A percentile compares a stretch with the other conserved stretches of the same genome.
These are phyloP conservation scores for Trichoderma pleuroti DNA, from an alignment of 2,329 filamentous ascomycete genomes.

Conservation along the genomic window DNA sequence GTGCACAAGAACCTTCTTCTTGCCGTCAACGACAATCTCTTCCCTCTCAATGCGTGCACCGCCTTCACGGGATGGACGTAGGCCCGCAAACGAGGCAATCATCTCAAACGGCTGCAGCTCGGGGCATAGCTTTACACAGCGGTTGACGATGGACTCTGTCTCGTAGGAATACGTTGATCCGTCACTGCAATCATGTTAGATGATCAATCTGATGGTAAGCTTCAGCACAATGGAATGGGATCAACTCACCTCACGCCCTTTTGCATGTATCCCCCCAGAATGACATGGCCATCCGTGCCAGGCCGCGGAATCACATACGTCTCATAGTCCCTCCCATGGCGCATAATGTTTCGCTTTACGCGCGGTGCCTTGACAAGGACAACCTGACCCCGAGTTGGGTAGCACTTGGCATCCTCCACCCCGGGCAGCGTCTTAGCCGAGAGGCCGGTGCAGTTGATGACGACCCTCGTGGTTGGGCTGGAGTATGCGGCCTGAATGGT, in stretches of 20 bases:
- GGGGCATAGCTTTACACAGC: conserved; percentile 32
- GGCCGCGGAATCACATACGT: conserved; percentile 41
- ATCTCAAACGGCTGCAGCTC: conserved; percentile 32
- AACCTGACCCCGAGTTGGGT: conserved; percentile 40
- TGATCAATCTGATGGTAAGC: not conserved
- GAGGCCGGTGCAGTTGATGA: conserved; percentile 37
- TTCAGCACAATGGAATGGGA: not conserved
- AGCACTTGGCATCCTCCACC: conserved; percentile 38
- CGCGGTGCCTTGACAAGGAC: conserved; percentile 34
- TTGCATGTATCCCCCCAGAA: conserved; percentile 39
- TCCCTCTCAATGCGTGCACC: conserved; percentile 45
- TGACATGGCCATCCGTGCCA: conserved; percentile 33
- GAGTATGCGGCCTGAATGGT: conserved; percentile 28
- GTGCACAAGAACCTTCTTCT: conserved; percentile 33
- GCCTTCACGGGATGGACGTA: conserved; percentile 39
- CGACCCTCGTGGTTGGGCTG: conserved; percentile 28
- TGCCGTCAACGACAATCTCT: conserved; percentile 25
- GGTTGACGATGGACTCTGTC: conserved; percentile 36
- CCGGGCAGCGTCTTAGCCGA: conserved; percentile 34
- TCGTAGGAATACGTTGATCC: conserved; percentile 36
- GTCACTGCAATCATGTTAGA: conserved; percentile 25
- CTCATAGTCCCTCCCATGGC: conserved; percentile 37
- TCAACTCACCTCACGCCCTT: conserved; percentile 31
- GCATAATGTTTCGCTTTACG: conserved; percentile 37
- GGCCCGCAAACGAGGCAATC: conserved; percentile 33